Evolutionary conservation across 2,329 filamentous ascomycete genomes (phyloP), one percentile per base, ranked within the genome.

Genomic region (Penicillium sclerotiorum): DNA sequence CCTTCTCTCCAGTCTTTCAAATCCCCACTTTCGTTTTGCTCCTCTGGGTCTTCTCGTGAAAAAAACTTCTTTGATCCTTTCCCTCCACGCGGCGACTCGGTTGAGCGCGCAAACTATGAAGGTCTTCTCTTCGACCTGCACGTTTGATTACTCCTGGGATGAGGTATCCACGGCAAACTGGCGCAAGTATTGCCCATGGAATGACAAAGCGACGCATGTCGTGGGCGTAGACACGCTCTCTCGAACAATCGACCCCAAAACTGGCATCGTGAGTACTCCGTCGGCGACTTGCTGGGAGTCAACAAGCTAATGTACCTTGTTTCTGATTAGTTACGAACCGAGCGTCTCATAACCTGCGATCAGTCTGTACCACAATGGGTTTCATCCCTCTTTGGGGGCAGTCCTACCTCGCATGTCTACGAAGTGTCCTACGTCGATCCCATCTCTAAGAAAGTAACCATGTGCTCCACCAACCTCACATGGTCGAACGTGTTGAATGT

Each of bases 121-220:
- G 82, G 89, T 97, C 75, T 97, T 97, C 68, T 89, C 90, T 62
- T 95, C 90, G 66, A 79, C 80, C 32, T 89, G 90, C 74, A 91
- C 90, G 54, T 99, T 95, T 77, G 83, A 96, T 77, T 99, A 99
- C 80, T 95, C 93, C 38, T 99, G 94, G 94, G 90, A 96, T 67
- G 93, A 97, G 73, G 94, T 99, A 28, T 96, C 91, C 21, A 91
- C 90, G 12, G 91, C 89, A 70, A 99, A 99, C 81, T 99, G 94
- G 94, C 88, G 86, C 63, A 99, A 99, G 74, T 99, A 99, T 77
- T 95, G 90, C 66, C 93, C 93, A 17, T 97, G 94, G 93, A 99
- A 99, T 78, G 89, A 96, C 73, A 94, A 96, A 77, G 92, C 89
- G n/a, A 90, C 91, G 33, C 94, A 99, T 73, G 94, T 99, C 60